phyloP scores from a whole-genome alignment of 176 grass and related monocot genomes.

The Pontederia paniculata region DNA sequence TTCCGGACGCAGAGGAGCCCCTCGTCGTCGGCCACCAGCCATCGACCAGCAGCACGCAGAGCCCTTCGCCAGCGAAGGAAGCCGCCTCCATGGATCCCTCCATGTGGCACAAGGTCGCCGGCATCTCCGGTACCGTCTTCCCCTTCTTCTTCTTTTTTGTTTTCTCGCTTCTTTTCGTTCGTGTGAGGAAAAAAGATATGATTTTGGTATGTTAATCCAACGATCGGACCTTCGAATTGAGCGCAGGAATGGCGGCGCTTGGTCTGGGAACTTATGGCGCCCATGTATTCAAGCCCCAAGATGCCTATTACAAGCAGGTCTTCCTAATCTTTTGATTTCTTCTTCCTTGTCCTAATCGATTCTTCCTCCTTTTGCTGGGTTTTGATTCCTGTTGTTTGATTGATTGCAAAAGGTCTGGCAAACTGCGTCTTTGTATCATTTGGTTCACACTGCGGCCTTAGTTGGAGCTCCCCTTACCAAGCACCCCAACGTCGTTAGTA shows the following conservation, averaged over 20 bases:
- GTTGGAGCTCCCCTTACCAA: constrained; percentile 72
- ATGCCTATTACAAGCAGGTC: constrained; percentile 72
- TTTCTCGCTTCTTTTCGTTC: neutral
- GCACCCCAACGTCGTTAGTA: constrained; percentile 54
- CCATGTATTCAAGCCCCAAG: constrained; percentile 62
- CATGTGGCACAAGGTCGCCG: constrained; percentile 91
- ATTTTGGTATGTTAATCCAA: neutral
- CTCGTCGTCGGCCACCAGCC: too few relatives aligned
- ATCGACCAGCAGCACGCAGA: too few relatives aligned
- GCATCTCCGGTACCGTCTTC: constrained; percentile 49
- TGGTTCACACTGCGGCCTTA: constrained; percentile 79
- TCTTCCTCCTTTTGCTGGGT: neutral
- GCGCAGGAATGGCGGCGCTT: constrained; percentile 66
- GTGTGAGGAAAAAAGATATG: neutral
- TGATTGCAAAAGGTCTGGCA: constrained; percentile 57
- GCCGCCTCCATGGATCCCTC: constrained; percentile 26
- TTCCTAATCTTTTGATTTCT: neutral
- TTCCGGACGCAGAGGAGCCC: too few relatives aligned
- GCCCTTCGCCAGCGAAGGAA: neutral
- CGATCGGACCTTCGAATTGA: neutral
- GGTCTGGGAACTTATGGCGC: constrained; percentile 79
- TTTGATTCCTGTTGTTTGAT: neutral
- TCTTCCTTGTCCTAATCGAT: neutral
- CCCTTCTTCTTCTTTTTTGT: neutral
- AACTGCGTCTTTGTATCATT: constrained; percentile 82